Evolutionary conservation across 257 asterid species (phyloP).

Genomic region (Petunia axillaris): DNA sequence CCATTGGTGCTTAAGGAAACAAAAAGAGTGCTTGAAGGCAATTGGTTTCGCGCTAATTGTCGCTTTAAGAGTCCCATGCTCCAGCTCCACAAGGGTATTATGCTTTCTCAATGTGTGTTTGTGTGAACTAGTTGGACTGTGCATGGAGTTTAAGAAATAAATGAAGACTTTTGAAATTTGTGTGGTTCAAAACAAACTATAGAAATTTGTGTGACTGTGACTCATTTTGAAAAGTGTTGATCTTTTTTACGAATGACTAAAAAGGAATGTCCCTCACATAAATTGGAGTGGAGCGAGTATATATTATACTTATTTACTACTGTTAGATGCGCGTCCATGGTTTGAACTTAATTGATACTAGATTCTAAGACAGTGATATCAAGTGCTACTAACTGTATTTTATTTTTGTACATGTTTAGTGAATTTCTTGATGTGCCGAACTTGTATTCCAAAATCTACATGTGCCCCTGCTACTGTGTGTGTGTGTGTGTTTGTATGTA

Average conservation of each 20-base stretch:
- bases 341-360: not conserved
- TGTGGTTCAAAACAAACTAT: no score
- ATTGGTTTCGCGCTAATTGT: conserved; percentile 81
- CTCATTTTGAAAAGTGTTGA: not conserved
- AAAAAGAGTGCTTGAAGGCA: conserved; percentile 69
- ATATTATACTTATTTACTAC: not conserved
- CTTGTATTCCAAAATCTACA: no score
- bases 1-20: conserved; percentile 36
- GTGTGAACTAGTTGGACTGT: not conserved
- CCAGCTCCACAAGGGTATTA: conserved; percentile 84
- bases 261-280: no score
- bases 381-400: no score
- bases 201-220: not conserved
- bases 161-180: no score
- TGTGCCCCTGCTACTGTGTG: no score
- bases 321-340: not conserved
- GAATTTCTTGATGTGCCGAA: no score
- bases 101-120: not conserved
- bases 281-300: no score
- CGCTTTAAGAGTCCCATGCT: conserved; percentile 88
- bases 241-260: not conserved
- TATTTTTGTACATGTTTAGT: no score
- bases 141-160: not conserved
- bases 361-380: no score
- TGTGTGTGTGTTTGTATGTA: no score